Evolutionary conservation across 352 stramenopile genomes (phyloP).

Genomic region (Pythium aristosporum): DNA sequence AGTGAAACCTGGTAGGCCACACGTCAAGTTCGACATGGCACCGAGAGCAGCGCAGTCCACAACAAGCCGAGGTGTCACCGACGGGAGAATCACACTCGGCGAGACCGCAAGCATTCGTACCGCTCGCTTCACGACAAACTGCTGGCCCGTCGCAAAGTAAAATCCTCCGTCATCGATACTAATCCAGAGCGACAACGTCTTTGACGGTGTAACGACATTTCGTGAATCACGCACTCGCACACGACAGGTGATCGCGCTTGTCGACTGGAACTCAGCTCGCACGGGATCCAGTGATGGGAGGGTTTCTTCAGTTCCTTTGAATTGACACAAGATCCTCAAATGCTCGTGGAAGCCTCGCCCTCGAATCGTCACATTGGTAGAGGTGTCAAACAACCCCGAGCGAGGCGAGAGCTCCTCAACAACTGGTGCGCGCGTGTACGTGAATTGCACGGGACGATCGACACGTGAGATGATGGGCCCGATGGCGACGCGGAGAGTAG

Average conservation of each 20-base stretch:
- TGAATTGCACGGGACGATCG: conserved; percentile 6
- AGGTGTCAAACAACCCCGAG: conserved; percentile 8
- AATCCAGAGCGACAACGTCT: conserved; percentile 1
- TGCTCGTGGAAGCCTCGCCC: conserved; percentile 11
- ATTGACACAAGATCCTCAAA: conserved; percentile 12
- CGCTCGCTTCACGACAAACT: conserved; percentile 9
- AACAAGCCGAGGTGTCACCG: conserved; percentile 7
- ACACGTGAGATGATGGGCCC: conserved; percentile 1
- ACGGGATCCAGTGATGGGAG: not conserved
- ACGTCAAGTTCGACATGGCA: conserved; percentile 12
- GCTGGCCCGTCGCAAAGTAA: conserved; percentile 13
- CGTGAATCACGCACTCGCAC: not conserved
- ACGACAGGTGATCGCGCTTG: conserved; percentile 2
- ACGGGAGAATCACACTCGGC: conserved; percentile 17
- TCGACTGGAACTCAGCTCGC: conserved; percentile 6
- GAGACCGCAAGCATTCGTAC: conserved; percentile 12
- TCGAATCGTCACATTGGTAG: conserved; percentile 9
- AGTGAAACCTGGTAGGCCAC: conserved; percentile 4
- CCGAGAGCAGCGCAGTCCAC: conserved; percentile 5
- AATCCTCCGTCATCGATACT: conserved; percentile 24
- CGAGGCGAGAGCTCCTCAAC: conserved; percentile 6
- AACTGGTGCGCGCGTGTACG: conserved; percentile 12
- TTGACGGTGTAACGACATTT: not conserved
- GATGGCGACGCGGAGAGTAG: conserved; percentile 7
- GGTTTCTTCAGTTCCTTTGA: not conserved